Evolutionary conservation across 768 basidiomycete species (phyloP), one percentile per base, ranked within the genome.

Genomic region (Royoungia palumana): DNA sequence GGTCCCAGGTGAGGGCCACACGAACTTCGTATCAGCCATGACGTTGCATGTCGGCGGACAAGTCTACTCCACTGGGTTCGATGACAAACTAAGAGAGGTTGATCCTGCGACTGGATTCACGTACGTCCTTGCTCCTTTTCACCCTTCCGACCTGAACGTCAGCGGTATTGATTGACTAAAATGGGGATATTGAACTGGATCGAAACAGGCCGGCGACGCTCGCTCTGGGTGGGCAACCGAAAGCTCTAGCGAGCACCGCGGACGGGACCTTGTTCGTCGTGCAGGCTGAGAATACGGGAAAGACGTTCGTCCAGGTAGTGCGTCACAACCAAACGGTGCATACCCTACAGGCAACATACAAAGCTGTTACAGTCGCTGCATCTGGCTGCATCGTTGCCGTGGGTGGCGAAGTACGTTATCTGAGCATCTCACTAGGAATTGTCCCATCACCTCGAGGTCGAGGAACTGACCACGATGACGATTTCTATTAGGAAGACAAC

Each of bases 41-140:
- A 73, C 80, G 0, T 62, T 73, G 0, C 70, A 73, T 10, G 57
- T 69, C 0, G 61, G 66, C 8, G 80, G 78, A 22, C 80, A 76
- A 45, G 72, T 87, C 1, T 85, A 80, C 58, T 86, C 86, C 19
- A 70, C 81, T 14, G 94, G 89, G 12, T 93, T 80, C 60, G 94
- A 96, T 53, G 94, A 96, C 62, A 73, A 65, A 27, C 70, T 92
- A 4, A 75, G 84, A 38, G 89, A 90, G 59, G 80, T 92, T 37
- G 76, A 75, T 11, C 65, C 21, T 57, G 62, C 35, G 2, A 20
- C 35, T 28, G 70, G 69, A 17, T 67, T 50, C 47, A 62, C 62
- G 63, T 63, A 39, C 25, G 63, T 59, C 19, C 1, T 67, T 19
- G 66, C 63, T 20, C 35, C n/a, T n/a, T 11, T 8, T 17, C 32